These are phyloP conservation scores for Candida dendrica DNA, from an alignment of 805 yeast species.

Conservation along the genomic window DNA sequence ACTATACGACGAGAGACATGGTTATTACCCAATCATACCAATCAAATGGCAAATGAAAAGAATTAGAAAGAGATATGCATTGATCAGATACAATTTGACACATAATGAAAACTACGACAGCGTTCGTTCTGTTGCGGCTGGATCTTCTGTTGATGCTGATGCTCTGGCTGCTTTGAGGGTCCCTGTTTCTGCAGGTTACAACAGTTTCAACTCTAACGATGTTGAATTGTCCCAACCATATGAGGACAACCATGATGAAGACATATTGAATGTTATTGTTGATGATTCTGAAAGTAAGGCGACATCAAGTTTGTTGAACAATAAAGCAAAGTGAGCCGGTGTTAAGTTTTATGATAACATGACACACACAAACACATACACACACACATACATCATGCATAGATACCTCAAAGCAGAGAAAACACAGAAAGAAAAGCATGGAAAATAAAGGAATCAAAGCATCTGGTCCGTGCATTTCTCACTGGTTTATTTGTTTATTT, in stretches of 20 bases:
- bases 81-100: conserved; percentile 27
- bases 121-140: not conserved
- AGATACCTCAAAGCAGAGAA: no score
- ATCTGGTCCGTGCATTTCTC: no score
- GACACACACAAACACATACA: no score
- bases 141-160: not conserved
- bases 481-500: no score
- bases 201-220: conserved; percentile 1
- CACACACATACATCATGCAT: no score
- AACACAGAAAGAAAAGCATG: no score
- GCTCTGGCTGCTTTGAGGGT: not conserved
- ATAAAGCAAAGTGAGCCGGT: not conserved
- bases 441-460: no score
- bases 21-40: conserved; percentile 59
- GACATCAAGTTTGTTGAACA: conserved; percentile 11
- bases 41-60: conserved; percentile 51
- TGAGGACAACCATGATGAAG: not conserved
- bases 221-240: not conserved
- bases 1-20: conserved; percentile 47
- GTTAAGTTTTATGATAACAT: no score
- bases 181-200: not conserved
- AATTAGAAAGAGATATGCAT: conserved; percentile 32
- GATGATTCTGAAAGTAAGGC: conserved; percentile 11
- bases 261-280: conserved; percentile 1
- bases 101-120: conserved; percentile 22